phyloP scores from a whole-genome alignment of 176 grass and related monocot genomes.

The Ananas comosus region DNA sequence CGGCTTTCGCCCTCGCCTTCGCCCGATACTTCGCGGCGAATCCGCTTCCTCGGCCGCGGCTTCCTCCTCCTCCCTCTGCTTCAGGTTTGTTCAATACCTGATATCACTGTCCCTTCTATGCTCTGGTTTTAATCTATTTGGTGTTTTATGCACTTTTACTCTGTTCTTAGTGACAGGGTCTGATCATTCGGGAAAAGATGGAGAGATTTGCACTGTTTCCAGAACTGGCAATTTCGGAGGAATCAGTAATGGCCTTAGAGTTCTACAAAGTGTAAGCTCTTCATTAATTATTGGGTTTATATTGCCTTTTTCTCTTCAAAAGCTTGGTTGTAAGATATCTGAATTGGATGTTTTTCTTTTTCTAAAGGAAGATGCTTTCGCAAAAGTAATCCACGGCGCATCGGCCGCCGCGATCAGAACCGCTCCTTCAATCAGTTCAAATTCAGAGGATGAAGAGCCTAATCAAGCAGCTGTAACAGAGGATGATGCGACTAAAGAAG shows the following conservation, averaged over 20 bases:
- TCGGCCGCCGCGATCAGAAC: not conserved
- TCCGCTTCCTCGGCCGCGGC: not conserved
- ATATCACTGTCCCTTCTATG: not conserved
- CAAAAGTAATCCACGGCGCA: conserved; percentile 24
- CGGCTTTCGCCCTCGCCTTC: conserved; percentile 8
- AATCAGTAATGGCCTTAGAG: conserved; percentile 4
- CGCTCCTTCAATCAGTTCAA: not conserved
- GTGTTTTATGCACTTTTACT: no score
- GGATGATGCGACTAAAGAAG: not conserved
- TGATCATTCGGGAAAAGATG: not conserved
- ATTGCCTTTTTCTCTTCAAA: not conserved
- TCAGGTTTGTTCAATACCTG: not conserved
- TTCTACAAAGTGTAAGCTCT: conserved; percentile 6
- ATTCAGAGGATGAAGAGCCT: not conserved
- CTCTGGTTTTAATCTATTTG: not conserved
- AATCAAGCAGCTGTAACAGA: not conserved
- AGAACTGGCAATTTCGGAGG: not conserved
- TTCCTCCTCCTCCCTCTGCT: not conserved
- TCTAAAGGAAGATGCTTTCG: conserved; percentile 18
- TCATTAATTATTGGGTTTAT: not conserved
- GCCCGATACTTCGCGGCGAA: conserved; percentile 5
- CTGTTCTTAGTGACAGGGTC: not conserved
- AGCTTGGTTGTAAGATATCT: not conserved
- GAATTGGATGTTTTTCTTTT: conserved; percentile 1
- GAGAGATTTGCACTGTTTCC: no score